phyloP scores from a whole-genome alignment of 495 filamentous ascomycete genomes.

The Daldinia childiae region DNA sequence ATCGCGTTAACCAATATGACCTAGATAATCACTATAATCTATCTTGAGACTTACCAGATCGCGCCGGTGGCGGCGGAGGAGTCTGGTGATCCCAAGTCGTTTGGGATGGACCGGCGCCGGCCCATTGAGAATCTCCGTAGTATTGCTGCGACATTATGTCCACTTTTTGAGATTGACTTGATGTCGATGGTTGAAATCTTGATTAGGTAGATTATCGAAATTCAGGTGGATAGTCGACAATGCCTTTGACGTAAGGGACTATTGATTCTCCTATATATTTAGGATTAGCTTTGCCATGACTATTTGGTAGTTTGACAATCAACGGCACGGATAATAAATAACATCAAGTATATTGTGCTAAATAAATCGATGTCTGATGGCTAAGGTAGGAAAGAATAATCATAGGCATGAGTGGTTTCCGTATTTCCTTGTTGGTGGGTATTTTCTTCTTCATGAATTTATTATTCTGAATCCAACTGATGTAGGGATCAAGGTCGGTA shows the following conservation, averaged over 20 bases:
- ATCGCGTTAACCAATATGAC: slow-evolving; percentile 48
- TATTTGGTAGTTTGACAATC: neutral
- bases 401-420: neutral
- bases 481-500: neutral
- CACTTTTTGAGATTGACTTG: neutral
- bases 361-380: neutral
- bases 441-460: neutral
- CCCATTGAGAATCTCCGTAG: slow-evolving; percentile 88
- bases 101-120: slow-evolving; percentile 65
- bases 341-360: neutral
- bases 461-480: neutral
- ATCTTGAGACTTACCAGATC: slow-evolving; percentile 71
- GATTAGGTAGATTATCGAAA: neutral
- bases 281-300: slow-evolving; percentile 23
- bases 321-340: neutral
- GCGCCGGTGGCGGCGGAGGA: slow-evolving; percentile 82
- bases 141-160: slow-evolving; percentile 59
- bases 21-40: slow-evolving; percentile 24
- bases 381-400: neutral
- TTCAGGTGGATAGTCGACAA: neutral
- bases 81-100: slow-evolving; percentile 82
- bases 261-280: slow-evolving; percentile 13
- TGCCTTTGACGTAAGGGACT: slow-evolving; percentile 6
- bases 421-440: neutral
- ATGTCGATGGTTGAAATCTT: slow-evolving; percentile 1